Evolutionary conservation across 1,139 yeast species (phyloP), one percentile per base, ranked within the genome.

Genomic region (Pneumocystis jirovecii): DNA sequence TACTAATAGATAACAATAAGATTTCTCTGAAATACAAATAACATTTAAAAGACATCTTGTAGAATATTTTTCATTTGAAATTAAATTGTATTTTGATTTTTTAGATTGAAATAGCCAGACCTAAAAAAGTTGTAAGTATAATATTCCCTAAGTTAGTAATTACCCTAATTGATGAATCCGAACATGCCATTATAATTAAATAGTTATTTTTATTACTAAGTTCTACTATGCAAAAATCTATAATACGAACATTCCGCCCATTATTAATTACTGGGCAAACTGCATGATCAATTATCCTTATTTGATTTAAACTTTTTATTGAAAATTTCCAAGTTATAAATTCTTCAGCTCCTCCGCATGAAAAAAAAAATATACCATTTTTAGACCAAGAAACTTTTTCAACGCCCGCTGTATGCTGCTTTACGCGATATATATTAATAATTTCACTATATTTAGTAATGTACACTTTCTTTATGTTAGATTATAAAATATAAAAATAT

Each of bases 301-400:
- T 68, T 1, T 73, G 69, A 1, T 67, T 65, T 2, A 66, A 68
- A 19, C 63, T 64, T 10, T 64, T 69, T 2, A 63, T 37, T 2
- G 74, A 71, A 1, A 88, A 71, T 68, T 81, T 82, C 98, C 98
- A 93, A 8, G 89, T 76, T 68, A 82, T 82, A 64, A 93, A 81
- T 75, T 93, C 98, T 74, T 93, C 98, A 72, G 95, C 83, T 0
- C 96, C 97, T 12, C 96, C 93, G 1, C 93, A 84, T 2, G 87
- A 81, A 29, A 84, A 76, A 68, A 90, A 77, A 45, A 80, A 83
- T 7, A 79, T 73, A 50, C 79, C 76, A 12, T 80, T 75, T 0
- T 70, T 67, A 35, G 89, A 76, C 75, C 91, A 87, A 67, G 82
- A 83, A 19, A 88, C 80, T 63, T 82, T 81, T 73, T 91, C 97